phyloP scores from a whole-genome alignment of 2,329 filamentous ascomycete species.

The Neocucurbitaria cava region DNA sequence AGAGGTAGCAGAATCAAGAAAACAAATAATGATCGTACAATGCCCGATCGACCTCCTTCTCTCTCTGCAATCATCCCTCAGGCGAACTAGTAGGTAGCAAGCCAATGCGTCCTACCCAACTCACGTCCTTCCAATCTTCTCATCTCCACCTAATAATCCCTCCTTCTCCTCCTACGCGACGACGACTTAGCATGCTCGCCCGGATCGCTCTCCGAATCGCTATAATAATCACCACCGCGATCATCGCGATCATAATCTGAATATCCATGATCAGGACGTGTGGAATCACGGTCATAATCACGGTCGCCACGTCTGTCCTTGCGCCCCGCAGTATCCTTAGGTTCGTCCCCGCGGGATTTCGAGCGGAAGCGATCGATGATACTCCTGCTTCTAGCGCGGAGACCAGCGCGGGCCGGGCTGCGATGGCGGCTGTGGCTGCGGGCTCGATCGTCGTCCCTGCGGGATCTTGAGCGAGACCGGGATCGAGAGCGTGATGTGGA shows the following conservation, averaged over 20 bases:
- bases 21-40: background rate
- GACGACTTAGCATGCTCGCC: too few species aligned
- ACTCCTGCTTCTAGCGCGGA: conserved; percentile 36
- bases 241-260: conserved; percentile 23
- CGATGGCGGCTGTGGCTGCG: conserved; percentile 10
- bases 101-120: too few species aligned
- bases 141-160: conserved; percentile 2
- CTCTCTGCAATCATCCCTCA: background rate
- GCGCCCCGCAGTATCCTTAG: conserved; percentile 8
- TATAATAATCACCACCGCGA: conserved; percentile 24
- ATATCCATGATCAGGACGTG: conserved; percentile 25
- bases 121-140: too few species aligned
- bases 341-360: conserved; percentile 28
- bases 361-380: conserved; percentile 33
- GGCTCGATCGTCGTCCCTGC: conserved; percentile 20
- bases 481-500: conserved; percentile 26
- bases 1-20: too few species aligned
- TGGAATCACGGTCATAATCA: conserved; percentile 17
- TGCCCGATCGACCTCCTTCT: too few species aligned
- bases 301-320: conserved; percentile 9
- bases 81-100: too few species aligned
- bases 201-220: conserved; percentile 18
- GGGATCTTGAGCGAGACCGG: conserved; percentile 27
- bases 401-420: too few species aligned
- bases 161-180: conserved; percentile 16